Evolutionary conservation across 768 basidiomycete genomes (phyloP), one percentile per base, ranked within the genome.

Genomic region (Tulasnella sp.): DNA sequence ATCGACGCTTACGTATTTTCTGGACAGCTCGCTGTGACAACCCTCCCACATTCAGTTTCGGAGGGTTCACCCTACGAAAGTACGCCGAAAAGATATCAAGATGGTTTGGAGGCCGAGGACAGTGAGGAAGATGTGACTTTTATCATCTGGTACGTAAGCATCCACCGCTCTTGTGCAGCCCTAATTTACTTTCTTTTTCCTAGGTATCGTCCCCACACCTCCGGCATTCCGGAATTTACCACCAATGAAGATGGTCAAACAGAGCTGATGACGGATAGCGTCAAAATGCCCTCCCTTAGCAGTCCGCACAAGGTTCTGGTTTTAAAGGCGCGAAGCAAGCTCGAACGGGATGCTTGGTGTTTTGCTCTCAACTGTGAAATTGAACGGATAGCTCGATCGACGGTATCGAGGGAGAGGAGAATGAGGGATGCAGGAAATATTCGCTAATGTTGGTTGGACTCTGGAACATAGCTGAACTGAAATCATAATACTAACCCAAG

Each of bases 321-420:
- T 1, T 81, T 83, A 58, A 74, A 78, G 55, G 79, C 83, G 45
- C 71, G 90, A 61, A 89, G 78, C 61, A 79, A 80, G 66, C 69
- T 96, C 32, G 93, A 98, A 65, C 70, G 92, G 25, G 91, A 98
- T 64, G 73, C 81, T 25, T 96, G 92, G 92, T 89, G 89, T 58
- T 95, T 86, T 83, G 88, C 87, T 0, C 66, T 98, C 58, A 90
- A 87, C 55, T 76, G 75, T 39, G 89, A 93, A 67, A 89, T 95
- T 55, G 90, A 96, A 66, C 79, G 78, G 62, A 66, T 83, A 12
- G 77, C 77, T 33, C 70, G 86, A 60, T 66, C 66, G 7, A 76
- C 79, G 59, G 67, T 61, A 55, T 75, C 73, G 16, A 69, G 86
- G 57, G 90, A 92, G 63, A 71, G 70, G 35, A 72, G 64, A 58